phyloP scores from a whole-genome alignment of 495 filamentous ascomycete genomes.

The Tuber microsphaerosporum region DNA sequence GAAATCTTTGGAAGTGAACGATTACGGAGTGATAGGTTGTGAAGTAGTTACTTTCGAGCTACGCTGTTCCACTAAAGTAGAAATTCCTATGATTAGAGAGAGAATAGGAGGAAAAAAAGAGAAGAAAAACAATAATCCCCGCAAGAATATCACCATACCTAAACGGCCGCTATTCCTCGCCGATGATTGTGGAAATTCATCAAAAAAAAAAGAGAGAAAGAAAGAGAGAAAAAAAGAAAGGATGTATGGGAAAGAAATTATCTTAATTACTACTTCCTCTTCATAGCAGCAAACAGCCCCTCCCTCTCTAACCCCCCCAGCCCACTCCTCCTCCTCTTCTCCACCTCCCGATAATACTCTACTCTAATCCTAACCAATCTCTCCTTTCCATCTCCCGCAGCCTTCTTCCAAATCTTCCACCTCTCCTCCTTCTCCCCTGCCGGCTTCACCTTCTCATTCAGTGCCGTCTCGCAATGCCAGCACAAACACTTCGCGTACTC shows the following conservation, averaged over 20 bases:
- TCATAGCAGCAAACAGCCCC: conserved; percentile 25
- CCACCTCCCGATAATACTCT: conserved; percentile 38
- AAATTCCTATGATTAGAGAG: not conserved
- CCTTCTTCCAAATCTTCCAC: conserved; percentile 14
- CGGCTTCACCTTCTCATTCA: conserved; percentile 35
- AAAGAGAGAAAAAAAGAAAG: not conserved
- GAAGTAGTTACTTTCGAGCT: no score
- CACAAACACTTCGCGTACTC: conserved; percentile 79
- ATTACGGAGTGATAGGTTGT: no score
- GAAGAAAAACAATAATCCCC: not conserved
- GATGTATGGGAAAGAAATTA: not conserved
- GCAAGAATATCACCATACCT: not conserved
- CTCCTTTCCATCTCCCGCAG: conserved; percentile 27
- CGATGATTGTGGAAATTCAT: not conserved
- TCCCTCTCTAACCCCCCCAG: conserved; percentile 17
- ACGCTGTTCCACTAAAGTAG: no score
- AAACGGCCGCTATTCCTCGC: not conserved
- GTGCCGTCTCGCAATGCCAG: conserved; percentile 69
- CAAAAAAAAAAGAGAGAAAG: not conserved
- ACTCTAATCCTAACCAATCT: conserved; percentile 33
- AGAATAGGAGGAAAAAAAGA: not conserved
- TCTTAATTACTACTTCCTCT: conserved; percentile 4
- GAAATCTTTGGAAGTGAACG: not conserved
- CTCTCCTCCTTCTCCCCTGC: conserved; percentile 20
- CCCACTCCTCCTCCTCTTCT: conserved; percentile 21